phyloP scores from a whole-genome alignment of 768 basidiomycete genomes.

The Russula lepida region DNA sequence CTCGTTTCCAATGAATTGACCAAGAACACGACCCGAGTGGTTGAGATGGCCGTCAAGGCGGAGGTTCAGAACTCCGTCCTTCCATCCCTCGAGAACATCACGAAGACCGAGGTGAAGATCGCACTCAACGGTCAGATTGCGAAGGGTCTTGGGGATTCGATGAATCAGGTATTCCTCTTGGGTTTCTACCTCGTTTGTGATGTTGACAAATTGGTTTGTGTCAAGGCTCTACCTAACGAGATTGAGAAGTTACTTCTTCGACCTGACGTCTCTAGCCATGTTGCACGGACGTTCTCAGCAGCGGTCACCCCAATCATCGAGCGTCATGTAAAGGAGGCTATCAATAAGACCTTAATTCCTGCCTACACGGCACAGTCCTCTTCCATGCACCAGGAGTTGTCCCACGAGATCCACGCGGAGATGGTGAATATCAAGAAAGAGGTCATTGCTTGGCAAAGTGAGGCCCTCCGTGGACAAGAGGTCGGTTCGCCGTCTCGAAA shows the following conservation, averaged over 20 bases:
- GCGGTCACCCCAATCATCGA: slow-evolving; percentile 71
- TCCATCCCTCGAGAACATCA: slow-evolving; percentile 75
- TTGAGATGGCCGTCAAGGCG: slow-evolving; percentile 80
- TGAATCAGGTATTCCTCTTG: slow-evolving; percentile 49
- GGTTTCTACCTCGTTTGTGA: background rate
- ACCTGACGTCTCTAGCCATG: slow-evolving; percentile 68
- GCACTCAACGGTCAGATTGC: slow-evolving; percentile 75
- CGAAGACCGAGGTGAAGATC: slow-evolving; percentile 68
- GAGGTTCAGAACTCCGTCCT: slow-evolving; percentile 81
- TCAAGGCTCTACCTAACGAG: slow-evolving; percentile 59
- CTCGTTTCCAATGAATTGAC: slow-evolving; percentile 81
- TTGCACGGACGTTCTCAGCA: slow-evolving; percentile 64
- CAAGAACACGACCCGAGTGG: slow-evolving; percentile 80
- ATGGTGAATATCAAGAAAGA: slow-evolving; percentile 74
- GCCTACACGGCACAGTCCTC: slow-evolving; percentile 68
- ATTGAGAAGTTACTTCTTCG: slow-evolving; percentile 71
- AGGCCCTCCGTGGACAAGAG: slow-evolving; percentile 71
- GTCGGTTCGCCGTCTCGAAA: slow-evolving; percentile 32
- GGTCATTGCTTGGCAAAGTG: slow-evolving; percentile 72
- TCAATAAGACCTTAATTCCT: slow-evolving; percentile 66
- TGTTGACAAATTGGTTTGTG: slow-evolving; percentile 4
- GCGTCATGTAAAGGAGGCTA: slow-evolving; percentile 71
- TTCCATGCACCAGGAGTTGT: slow-evolving; percentile 69
- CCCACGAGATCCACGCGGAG: slow-evolving; percentile 67
- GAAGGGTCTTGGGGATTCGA: slow-evolving; percentile 58